A percentile compares a stretch with the other conserved stretches of the same genome.
phyloP scores from a whole-genome alignment of 257 asterid genomes.

The Euphrasia confusa region DNA sequence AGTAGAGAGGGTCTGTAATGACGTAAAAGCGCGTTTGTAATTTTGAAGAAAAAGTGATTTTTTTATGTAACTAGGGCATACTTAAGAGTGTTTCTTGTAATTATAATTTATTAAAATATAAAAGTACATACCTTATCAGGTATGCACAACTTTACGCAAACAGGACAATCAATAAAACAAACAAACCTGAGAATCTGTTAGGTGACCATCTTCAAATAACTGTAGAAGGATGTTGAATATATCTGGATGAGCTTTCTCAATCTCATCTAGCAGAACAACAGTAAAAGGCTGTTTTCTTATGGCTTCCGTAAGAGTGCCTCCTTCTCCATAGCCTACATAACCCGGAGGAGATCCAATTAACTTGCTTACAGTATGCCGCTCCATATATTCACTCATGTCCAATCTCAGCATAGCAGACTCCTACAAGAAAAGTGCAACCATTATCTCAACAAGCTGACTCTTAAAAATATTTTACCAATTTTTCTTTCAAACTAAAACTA shows the following conservation, averaged over 20 bases:
- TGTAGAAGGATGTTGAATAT: conserved; percentile 92
- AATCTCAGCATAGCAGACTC: conserved; percentile 89
- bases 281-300: conserved; percentile 88
- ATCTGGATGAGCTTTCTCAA: conserved; percentile 98
- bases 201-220: conserved; percentile 95
- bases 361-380: conserved; percentile 96
- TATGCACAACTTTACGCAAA: conserved; percentile 17
- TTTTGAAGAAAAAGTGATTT: neutral
- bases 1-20: neutral
- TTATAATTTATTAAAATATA: neutral
- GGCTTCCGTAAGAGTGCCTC: conserved; percentile 94
- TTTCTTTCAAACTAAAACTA: conserved; percentile 6
- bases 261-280: conserved; percentile 87
- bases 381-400: conserved; percentile 99
- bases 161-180: conserved; percentile 6
- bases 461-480: conserved; percentile 3
- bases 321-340: conserved; percentile 91
- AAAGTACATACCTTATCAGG: neutral
- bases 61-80: neutral
- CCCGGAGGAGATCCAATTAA: conserved; percentile 99
- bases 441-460: conserved; percentile 20
- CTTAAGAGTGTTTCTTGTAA: neutral
- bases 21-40: neutral
- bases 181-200: conserved; percentile 93
- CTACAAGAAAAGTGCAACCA: conserved; percentile 34